Evolutionary conservation across 768 basidiomycete species (phyloP), one percentile per base, ranked within the genome.

Genomic region (Boletus rufocinnamomeus): DNA sequence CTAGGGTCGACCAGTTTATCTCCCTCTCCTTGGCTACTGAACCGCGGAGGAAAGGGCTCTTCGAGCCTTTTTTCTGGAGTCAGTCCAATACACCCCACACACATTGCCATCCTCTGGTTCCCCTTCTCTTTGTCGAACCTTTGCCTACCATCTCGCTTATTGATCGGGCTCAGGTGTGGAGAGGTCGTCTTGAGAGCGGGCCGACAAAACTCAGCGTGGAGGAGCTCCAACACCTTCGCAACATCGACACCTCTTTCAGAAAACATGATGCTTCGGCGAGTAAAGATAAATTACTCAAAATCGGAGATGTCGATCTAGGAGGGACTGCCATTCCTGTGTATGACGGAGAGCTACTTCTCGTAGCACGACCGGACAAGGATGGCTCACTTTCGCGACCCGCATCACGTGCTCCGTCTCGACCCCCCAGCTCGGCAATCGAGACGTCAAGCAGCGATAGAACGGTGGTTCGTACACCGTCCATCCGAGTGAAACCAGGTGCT

Each of bases 11-110:
- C 27, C 88, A 89, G 59, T 92, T 91, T 65, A 88, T 87, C 82
- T 84, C 87, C 0, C 76, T 91, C 21, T 93, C 91, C 2, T 70
- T 91, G 35, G 84, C 88, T 40, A 84, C 87, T 17, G 91, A 93
- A 64, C 84, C 89, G 8, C 81, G 86, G 23, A 79, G 85, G n/a
- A 85, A 81, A 68, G 88, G 88, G 9, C 72, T 87, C 2, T 92
- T 89, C 56, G 89, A 91, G 61, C 88, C 89, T 0, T 83, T 86
- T 63, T 91, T 87, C 72, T 93, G 89, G 89, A 75, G 79, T 6
- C 79, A 81, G 45, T 60, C 77, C 14, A 65, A 70, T 27, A 69
- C 75, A 3, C 70, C 76, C 0, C 71, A 74, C 23, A 63, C 70
- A 11, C 74, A 77, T 2, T 77, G 77, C 46, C 76, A 83, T 35